phyloP scores from a whole-genome alignment of 768 basidiomycete species.

The Boletus eberwhitei region DNA sequence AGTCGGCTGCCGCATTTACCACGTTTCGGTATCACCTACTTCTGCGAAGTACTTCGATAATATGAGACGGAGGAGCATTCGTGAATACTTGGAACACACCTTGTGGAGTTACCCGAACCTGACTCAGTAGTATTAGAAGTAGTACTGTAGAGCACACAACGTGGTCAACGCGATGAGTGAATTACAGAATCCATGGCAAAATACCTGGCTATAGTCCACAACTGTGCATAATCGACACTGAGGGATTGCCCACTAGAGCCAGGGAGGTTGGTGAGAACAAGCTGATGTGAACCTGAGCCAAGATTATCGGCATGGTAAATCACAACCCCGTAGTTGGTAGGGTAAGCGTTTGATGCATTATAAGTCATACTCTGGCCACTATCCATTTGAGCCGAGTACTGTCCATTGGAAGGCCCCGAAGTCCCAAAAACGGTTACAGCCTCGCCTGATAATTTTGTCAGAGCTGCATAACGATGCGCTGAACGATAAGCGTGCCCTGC shows the following conservation, averaged over 20 bases:
- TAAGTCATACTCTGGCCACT: conserved; percentile 22
- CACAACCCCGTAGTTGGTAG: conserved; percentile 28
- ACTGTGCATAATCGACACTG: conserved; percentile 33
- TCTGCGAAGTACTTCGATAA: not conserved
- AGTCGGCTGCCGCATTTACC: not conserved
- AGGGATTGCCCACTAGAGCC: conserved; percentile 17
- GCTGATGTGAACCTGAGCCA: conserved; percentile 37
- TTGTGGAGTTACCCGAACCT: not conserved
- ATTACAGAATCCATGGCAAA: not conserved
- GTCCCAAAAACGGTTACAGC: conserved; percentile 45
- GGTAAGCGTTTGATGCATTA: conserved; percentile 17
- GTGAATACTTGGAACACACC: not conserved
- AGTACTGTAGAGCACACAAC: not conserved
- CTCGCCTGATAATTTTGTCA: conserved; percentile 31
- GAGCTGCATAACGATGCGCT: not conserved
- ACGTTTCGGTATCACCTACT: conserved; percentile 8
- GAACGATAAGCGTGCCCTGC: conserved; percentile 19
- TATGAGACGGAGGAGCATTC: not conserved
- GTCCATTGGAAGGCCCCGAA: conserved; percentile 34
- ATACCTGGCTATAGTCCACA: conserved; percentile 22
- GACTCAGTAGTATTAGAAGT: no score
- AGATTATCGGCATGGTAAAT: conserved; percentile 36
- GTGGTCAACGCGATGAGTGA: not conserved
- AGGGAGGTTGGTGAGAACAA: conserved; percentile 36
- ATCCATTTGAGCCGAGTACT: conserved; percentile 38